Evolutionary conservation across 2,329 filamentous ascomycete species (phyloP).

Genomic region (Phaeosphaeria sp.): DNA sequence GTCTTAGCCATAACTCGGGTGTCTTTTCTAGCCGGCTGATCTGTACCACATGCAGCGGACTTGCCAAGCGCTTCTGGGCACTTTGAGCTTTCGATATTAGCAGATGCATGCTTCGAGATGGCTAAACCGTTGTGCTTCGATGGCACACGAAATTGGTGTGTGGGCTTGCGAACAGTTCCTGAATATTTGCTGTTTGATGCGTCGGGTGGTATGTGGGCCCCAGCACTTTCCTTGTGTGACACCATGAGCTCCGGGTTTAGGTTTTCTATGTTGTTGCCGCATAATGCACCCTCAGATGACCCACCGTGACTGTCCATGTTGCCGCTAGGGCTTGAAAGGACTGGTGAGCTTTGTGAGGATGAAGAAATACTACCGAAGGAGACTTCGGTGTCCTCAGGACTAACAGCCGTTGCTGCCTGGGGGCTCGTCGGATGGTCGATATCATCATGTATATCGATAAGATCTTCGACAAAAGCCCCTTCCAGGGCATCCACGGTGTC

Average conservation of each 20-base stretch:
- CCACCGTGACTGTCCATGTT: not conserved
- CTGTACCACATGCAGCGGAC: not conserved
- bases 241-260: not conserved
- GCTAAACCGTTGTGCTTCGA: not conserved
- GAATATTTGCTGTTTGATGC: not conserved
- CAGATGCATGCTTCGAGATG: not conserved
- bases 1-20: not conserved
- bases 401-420: not conserved
- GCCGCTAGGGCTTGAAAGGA: not conserved
- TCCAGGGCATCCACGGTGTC: not conserved
- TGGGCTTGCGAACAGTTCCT: not conserved
- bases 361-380: not conserved
- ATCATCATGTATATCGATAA: not conserved
- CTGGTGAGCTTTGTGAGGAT: not conserved
- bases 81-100: not conserved
- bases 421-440: not conserved
- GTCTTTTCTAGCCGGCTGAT: not conserved
- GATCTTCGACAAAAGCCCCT: not conserved
- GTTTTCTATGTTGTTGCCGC: too few relatives aligned
- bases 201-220: not conserved
- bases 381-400: not conserved
- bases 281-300: too few relatives aligned
- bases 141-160: not conserved
- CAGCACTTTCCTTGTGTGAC: not conserved
- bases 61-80: not conserved